Base-by-base conservation (phyloP, 371 early-diverging fungal species). In the Rhizopus delemar region DNA sequence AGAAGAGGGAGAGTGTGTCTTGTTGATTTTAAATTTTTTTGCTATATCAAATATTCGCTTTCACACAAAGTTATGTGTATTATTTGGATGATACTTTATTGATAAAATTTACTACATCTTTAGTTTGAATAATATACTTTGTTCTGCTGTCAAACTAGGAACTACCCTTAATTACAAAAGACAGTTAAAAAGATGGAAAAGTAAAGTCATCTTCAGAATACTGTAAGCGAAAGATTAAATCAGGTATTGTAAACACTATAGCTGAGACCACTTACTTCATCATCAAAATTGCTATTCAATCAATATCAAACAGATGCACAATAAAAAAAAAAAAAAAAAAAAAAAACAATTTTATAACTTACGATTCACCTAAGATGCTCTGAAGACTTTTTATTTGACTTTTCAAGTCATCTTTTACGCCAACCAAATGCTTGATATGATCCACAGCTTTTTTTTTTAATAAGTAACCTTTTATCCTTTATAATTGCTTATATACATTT, bases 401-500 rank as follows among this genome's bases (percentile, higher is more conserved):
- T 45, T 75, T 75, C 15, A 75, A 43, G n/a, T 75, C 75, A 56
- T 71, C 72, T 43, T 75, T 75, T 16, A 62, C 59, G 50, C 64
- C 65, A 28, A 75, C 56, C 13, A 75, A 57, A 46, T 72, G 67
- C 46, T 67, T 63, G 54, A 75, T 75, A 66, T 75, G 73, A 63
- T 75, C 75, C 11, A 75, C 75, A 58, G 75, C 75, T 75, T 51
- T n/a, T 51, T 16, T 4, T 12, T 22, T 22, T 22, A 22, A 22
- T 22, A 22, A 22, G 22, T 22, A 22, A 22, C 22, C 22, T 22
- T 22, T 22, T 22, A 22, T 22, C 22, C 22, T 22, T 22, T 22
- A 22, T 22, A 22, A 22, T 22, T 22, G 22, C 22, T 22, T 22
- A 50, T 62, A 66, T 75, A 84, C 85, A 82, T 70, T 84, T 82